phyloP scores from a whole-genome alignment of 768 basidiomycete genomes.

The Leucocoprinus birnbaumii region DNA sequence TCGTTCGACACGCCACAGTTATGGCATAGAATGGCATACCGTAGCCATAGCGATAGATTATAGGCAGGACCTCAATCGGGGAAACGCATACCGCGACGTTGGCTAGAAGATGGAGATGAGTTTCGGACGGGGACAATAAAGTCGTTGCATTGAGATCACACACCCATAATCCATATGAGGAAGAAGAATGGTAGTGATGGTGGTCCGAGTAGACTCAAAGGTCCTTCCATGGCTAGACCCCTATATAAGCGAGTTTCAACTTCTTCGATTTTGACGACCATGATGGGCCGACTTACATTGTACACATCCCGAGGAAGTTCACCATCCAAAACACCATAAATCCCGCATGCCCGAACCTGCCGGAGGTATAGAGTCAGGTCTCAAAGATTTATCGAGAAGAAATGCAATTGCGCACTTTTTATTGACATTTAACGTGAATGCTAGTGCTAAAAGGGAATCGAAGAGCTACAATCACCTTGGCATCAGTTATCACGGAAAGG shows the following conservation, averaged over 20 bases:
- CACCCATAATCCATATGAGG: slow-evolving; percentile 62
- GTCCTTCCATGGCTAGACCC: slow-evolving; percentile 61
- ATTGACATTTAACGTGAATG: slow-evolving; percentile 55
- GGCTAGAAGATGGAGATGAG: slow-evolving; percentile 25
- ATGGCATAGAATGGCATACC: slow-evolving; percentile 65
- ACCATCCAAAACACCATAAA: slow-evolving; percentile 71
- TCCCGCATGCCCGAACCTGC: slow-evolving; percentile 45
- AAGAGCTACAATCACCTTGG: slow-evolving; percentile 34
- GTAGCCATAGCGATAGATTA: slow-evolving; percentile 56
- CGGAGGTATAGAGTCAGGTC: not conserved
- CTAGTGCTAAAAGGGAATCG: slow-evolving; percentile 56
- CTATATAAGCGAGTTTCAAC: slow-evolving; percentile 30
- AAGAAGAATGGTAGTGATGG: slow-evolving; percentile 59
- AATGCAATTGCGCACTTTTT: slow-evolving; percentile 41
- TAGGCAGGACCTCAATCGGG: slow-evolving; percentile 51
- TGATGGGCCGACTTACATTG: slow-evolving; percentile 47
- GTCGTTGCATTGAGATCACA: slow-evolving; percentile 13
- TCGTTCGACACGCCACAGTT: slow-evolving; percentile 46
- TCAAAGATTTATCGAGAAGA: not conserved
- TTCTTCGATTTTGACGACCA: too few species aligned
- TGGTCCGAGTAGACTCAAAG: slow-evolving; percentile 52
- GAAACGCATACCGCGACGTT: slow-evolving; percentile 57
- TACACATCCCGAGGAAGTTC: slow-evolving; percentile 53
- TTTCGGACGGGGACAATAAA: not conserved
- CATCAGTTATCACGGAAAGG: not conserved